These are phyloP conservation scores for Brasenia schreberi DNA, from an alignment of 164 flowering plant genomes.

Conservation along the genomic window DNA sequence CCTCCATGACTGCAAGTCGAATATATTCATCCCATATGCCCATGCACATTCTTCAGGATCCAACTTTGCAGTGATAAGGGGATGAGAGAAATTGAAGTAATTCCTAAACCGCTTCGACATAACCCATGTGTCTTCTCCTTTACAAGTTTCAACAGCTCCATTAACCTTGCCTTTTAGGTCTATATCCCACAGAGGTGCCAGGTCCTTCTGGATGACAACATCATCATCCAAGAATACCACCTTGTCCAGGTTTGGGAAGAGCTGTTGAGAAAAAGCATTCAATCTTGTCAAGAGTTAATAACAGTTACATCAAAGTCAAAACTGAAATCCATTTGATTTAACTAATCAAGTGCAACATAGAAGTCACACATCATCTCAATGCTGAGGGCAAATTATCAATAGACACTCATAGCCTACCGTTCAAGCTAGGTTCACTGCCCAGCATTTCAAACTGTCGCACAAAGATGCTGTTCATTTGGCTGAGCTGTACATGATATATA, in stretches of 20 bases:
- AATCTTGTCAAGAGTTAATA: no score
- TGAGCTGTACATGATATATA: no score
- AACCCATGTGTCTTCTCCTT: constrained; percentile 89
- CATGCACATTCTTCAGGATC: constrained; percentile 95
- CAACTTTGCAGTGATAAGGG: constrained; percentile 58
- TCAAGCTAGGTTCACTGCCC: no score
- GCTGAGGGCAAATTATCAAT: no score
- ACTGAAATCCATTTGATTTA: neutral
- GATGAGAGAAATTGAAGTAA: constrained; percentile 96
- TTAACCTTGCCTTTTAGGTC: constrained; percentile 88
- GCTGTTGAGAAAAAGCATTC: constrained; percentile 21
- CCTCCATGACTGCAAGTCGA: constrained; percentile 90
- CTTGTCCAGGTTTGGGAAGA: constrained; percentile 86
- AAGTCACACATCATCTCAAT: no score
- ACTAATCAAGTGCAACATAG: no score
- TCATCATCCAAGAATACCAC: constrained; percentile 97
- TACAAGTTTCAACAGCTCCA: constrained; percentile 97
- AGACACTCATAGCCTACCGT: no score
- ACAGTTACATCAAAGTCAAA: neutral
- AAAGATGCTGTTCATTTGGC: no score
- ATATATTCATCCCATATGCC: constrained; percentile 99
- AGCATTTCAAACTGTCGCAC: no score
- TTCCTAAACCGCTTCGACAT: constrained; percentile 88
- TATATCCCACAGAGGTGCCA: constrained; percentile 83
- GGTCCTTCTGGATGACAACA: constrained; percentile 83